phyloP scores from a whole-genome alignment of 176 grass and related monocot species.

The Saccharum officinarum region DNA sequence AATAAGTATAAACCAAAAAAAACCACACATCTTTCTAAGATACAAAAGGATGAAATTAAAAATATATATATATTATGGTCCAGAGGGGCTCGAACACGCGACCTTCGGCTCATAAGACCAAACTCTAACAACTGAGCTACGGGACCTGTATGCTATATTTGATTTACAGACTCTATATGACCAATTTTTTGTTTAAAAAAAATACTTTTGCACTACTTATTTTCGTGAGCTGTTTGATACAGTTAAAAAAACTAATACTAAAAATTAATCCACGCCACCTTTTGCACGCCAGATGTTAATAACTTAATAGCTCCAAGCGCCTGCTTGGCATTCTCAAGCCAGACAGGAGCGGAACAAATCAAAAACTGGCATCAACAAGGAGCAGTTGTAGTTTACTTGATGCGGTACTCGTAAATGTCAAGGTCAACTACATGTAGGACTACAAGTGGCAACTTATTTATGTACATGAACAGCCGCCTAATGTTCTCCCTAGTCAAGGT shows the following conservation, averaged over 20 bases:
- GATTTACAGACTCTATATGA: no score
- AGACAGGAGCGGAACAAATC: neutral
- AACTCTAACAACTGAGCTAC: slow-evolving; percentile 99
- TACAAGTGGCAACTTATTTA: slow-evolving; percentile 64
- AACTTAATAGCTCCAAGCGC: neutral
- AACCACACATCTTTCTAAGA: no score
- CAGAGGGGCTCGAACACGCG: slow-evolving; percentile 87
- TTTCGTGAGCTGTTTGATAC: no score
- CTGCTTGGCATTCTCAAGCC: neutral
- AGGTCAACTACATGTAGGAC: slow-evolving; percentile 55
- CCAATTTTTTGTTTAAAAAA: no score
- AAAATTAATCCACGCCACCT: no score
- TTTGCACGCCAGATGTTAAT: neutral
- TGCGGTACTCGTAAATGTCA: slow-evolving; percentile 54
- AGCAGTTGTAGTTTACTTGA: slow-evolving; percentile 30
- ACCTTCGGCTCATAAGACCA: slow-evolving; percentile 99
- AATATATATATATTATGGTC: no score
- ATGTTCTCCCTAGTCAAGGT: slow-evolving; percentile 54
- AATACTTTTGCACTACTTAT: no score
- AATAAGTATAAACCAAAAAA: no score
- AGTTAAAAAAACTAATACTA: no score
- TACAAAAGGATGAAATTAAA: no score
- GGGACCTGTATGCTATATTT: slow-evolving; percentile 26
- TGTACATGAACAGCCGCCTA: slow-evolving; percentile 60
- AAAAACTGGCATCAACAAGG: neutral